Evolutionary conservation across 2,329 filamentous ascomycete genomes (phyloP).

Genomic region (Monilinia vaccinii-corymbosi): DNA sequence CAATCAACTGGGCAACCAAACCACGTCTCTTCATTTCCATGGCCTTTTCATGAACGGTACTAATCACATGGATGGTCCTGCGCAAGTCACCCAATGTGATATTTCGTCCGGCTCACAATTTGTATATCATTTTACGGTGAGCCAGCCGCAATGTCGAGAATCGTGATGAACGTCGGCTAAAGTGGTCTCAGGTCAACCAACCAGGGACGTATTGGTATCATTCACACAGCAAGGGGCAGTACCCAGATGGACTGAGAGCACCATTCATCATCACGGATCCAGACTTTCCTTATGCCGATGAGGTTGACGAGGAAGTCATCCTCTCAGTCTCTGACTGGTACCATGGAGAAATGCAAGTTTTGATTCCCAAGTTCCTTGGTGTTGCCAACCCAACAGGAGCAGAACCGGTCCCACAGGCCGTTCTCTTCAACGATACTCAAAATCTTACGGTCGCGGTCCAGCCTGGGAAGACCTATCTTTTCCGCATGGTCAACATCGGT

Average conservation of each 20-base stretch:
- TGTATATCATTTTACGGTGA: constrained; percentile 59
- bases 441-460: constrained; percentile 50
- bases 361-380: constrained; percentile 37
- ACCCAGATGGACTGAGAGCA: constrained; percentile 49
- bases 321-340: constrained; percentile 55
- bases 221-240: constrained; percentile 44
- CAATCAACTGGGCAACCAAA: constrained; percentile 41
- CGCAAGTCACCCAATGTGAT: constrained; percentile 56
- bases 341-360: constrained; percentile 42
- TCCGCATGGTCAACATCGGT: constrained; percentile 64
- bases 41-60: constrained; percentile 61
- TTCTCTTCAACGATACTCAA: constrained; percentile 62
- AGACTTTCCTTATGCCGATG: constrained; percentile 36
- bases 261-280: constrained; percentile 47
- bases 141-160: background rate
- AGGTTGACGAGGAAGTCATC: constrained; percentile 45
- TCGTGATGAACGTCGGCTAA: constrained; percentile 27
- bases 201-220: constrained; percentile 74
- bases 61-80: constrained; percentile 60
- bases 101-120: constrained; percentile 57
- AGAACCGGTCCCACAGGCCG: constrained; percentile 55
- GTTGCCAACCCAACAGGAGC: constrained; percentile 40
- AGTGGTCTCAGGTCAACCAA: constrained; percentile 40
- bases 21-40: constrained; percentile 60
- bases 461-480: constrained; percentile 62